phyloP scores from a whole-genome alignment of 768 basidiomycete species.

The Obba rivulosa region DNA sequence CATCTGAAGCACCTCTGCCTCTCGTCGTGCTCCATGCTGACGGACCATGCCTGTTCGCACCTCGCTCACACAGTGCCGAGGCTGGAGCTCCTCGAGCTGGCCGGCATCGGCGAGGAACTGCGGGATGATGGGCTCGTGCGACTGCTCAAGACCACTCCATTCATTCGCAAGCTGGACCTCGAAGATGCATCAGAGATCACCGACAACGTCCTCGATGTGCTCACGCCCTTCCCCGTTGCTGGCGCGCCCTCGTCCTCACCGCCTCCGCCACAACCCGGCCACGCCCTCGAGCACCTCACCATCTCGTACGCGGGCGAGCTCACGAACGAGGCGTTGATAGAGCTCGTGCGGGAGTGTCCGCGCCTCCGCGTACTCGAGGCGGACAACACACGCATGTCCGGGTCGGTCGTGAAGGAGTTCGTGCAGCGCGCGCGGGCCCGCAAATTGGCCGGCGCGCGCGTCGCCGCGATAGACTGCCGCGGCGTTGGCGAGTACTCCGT shows the following conservation, averaged over 20 bases:
- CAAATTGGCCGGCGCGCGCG: slow-evolving; percentile 41
- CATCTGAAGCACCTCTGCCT: slow-evolving; percentile 68
- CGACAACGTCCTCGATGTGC: slow-evolving; percentile 59
- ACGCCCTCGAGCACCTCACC: slow-evolving; percentile 64
- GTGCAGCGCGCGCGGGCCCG: slow-evolving; percentile 50
- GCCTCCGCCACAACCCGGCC: slow-evolving; percentile 44
- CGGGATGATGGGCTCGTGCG: slow-evolving; percentile 69
- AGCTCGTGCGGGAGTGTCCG: slow-evolving; percentile 59
- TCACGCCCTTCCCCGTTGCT: slow-evolving; percentile 44
- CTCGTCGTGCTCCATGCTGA: slow-evolving; percentile 65
- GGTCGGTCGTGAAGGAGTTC: slow-evolving; percentile 60
- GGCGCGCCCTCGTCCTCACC: slow-evolving; percentile 13
- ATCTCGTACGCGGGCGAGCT: slow-evolving; percentile 65
- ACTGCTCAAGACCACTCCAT: slow-evolving; percentile 63
- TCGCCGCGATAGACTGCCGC: slow-evolving; percentile 76
- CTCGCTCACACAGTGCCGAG: slow-evolving; percentile 64
- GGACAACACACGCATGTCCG: slow-evolving; percentile 73
- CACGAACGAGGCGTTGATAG: slow-evolving; percentile 56
- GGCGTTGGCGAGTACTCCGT: slow-evolving; percentile 55
- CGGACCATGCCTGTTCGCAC: slow-evolving; percentile 70
- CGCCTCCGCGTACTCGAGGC: slow-evolving; percentile 65
- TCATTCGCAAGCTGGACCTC: slow-evolving; percentile 74
- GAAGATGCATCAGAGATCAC: slow-evolving; percentile 76
- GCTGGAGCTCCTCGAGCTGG: slow-evolving; percentile 76
- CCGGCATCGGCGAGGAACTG: slow-evolving; percentile 64